These are phyloP conservation scores for Fomitopsis betulina DNA, from an alignment of 1,284 basidiomycete species.

Conservation along the genomic window DNA sequence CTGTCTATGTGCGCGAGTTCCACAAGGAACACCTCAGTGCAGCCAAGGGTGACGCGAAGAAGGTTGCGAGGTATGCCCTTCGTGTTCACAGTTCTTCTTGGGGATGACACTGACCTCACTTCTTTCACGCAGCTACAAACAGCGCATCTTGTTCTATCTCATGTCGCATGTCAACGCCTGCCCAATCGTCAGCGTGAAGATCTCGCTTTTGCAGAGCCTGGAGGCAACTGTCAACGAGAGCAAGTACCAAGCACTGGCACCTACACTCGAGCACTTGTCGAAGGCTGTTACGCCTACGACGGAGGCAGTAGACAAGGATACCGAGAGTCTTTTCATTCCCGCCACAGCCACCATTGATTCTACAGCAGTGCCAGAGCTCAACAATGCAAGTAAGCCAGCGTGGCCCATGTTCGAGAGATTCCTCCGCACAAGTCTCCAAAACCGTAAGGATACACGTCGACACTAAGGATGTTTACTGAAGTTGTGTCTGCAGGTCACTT, in stretches of 20 bases:
- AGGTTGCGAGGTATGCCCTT: slow-evolving; percentile 52
- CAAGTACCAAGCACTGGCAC: slow-evolving; percentile 63
- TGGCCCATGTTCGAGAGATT: slow-evolving; percentile 48
- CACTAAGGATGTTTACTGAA: neutral
- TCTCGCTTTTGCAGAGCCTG: slow-evolving; percentile 57
- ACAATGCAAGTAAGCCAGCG: slow-evolving; percentile 36
- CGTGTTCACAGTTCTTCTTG: slow-evolving; percentile 6
- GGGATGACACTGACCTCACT: neutral
- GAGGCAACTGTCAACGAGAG: slow-evolving; percentile 56
- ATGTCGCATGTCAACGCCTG: slow-evolving; percentile 79
- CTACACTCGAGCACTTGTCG: slow-evolving; percentile 49
- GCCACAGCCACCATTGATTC: slow-evolving; percentile 55
- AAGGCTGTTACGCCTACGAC: slow-evolving; percentile 19
- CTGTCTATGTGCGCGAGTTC: slow-evolving; percentile 55
- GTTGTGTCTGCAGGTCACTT: slow-evolving; percentile 22
- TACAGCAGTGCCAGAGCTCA: slow-evolving; percentile 40
- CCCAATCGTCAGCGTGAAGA: slow-evolving; percentile 43
- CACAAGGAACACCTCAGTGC: slow-evolving; percentile 57
- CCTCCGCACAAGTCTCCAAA: slow-evolving; percentile 40
- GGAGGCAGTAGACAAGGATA: slow-evolving; percentile 18
- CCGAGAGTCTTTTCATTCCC: slow-evolving; percentile 42
- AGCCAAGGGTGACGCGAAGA: slow-evolving; percentile 53
- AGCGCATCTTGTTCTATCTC: slow-evolving; percentile 74
- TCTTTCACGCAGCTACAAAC: slow-evolving; percentile 56
- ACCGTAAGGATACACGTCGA: slow-evolving; percentile 32